Evolutionary conservation across 140 eudicot species (phyloP).

Genomic region (Cichorium intybus): DNA sequence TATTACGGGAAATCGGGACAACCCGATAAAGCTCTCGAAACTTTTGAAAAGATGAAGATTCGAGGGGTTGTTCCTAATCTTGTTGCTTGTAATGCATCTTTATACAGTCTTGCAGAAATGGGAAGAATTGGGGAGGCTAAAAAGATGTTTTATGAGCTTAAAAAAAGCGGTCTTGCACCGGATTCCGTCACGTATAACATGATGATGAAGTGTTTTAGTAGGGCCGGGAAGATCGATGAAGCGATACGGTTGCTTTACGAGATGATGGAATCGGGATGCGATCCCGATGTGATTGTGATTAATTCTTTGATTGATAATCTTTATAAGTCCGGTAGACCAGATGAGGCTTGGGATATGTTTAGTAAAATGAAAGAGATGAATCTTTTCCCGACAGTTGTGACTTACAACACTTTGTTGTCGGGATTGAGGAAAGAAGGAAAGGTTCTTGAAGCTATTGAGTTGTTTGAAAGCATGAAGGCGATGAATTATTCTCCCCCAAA

Average conservation of each 20-base stretch:
- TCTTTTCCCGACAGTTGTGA: conserved; percentile 76
- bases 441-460: conserved; percentile 55
- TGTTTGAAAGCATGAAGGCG: conserved; percentile 62
- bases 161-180: conserved; percentile 77
- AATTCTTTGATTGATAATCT: conserved; percentile 81
- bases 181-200: conserved; percentile 89
- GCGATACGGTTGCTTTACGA: conserved; percentile 60
- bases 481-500: conserved; percentile 34
- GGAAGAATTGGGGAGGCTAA: conserved; percentile 85
- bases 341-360: conserved; percentile 90
- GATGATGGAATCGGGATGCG: conserved; percentile 70
- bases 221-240: conserved; percentile 71
- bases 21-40: conserved; percentile 73
- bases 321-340: conserved; percentile 73
- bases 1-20: conserved; percentile 80
- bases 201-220: conserved; percentile 94
- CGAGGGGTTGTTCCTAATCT: conserved; percentile 77
- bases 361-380: conserved; percentile 67
- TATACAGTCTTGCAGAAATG: conserved; percentile 71
- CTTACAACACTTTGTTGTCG: conserved; percentile 83
- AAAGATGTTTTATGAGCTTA: conserved; percentile 61
- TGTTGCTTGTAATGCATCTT: conserved; percentile 87
- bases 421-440: conserved; percentile 85
- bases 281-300: conserved; percentile 69
- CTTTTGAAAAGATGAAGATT: conserved; percentile 78